These are phyloP conservation scores for Pelargonium nanum DNA, from an alignment of 345 rosid species.

Conservation along the genomic window DNA sequence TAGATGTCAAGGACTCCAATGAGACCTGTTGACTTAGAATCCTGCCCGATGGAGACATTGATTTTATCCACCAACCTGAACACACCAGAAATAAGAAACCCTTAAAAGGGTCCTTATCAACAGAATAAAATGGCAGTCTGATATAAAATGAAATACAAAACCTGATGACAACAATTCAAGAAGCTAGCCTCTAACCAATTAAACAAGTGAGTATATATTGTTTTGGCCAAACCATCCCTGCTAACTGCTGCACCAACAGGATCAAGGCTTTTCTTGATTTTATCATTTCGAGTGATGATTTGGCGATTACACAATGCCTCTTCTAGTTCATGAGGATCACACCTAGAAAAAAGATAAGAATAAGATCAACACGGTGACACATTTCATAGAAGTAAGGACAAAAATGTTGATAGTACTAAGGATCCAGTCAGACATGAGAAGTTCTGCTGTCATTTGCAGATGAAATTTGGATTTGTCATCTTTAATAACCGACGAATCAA, in stretches of 20 bases:
- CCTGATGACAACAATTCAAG: not conserved
- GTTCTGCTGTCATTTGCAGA: conserved; percentile 65
- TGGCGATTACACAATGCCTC: conserved; percentile 68
- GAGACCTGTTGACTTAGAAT: conserved; percentile 47
- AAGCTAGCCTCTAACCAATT: conserved; percentile 47
- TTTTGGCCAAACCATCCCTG: conserved; percentile 91
- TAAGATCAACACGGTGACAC: conserved; percentile 1
- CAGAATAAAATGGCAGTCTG: conserved; percentile 1
- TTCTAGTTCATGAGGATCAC: conserved; percentile 53
- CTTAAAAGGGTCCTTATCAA: conserved; percentile 2
- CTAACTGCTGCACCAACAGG: conserved; percentile 57
- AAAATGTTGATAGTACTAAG: conserved; percentile 10
- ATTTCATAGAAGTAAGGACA: conserved; percentile 10
- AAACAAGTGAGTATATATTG: conserved; percentile 75
- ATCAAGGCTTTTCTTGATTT: conserved; percentile 74
- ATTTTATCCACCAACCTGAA: conserved; percentile 81
- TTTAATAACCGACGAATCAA: conserved; percentile 54
- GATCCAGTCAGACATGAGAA: conserved; percentile 45
- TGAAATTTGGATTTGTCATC: conserved; percentile 59
- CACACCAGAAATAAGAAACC: conserved; percentile 5
- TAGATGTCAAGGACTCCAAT: conserved; percentile 89
- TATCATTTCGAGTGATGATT: conserved; percentile 79
- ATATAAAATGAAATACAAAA: not conserved
- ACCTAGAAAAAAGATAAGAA: conserved; percentile 37
- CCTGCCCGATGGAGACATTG: conserved; percentile 65